Percentiles rank a stretch among this genome's conserved stretches.
These are phyloP conservation scores for Obba rivulosa DNA, from an alignment of 768 basidiomycete species.

Conservation along the genomic window DNA sequence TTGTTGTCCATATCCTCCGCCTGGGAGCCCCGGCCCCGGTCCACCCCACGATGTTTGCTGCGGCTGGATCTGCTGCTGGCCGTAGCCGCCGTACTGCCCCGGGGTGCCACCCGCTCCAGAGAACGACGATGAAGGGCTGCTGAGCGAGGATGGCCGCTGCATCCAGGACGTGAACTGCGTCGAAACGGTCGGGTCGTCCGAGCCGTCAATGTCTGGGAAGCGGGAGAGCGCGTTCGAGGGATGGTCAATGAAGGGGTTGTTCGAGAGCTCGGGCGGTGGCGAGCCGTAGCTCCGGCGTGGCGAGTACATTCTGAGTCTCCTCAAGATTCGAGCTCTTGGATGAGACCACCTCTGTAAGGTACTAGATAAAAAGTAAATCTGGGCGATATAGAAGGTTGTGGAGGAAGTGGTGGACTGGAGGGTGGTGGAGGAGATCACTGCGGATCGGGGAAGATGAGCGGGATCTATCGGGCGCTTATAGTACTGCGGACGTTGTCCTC, in stretches of 20 bases:
- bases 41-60: conserved; percentile 9
- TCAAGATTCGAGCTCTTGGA: not conserved
- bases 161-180: conserved; percentile 39
- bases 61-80: conserved; percentile 7
- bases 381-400: too few relatives aligned
- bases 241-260: conserved; percentile 67
- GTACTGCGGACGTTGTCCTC: not conserved
- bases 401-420: too few relatives aligned
- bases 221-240: conserved; percentile 36
- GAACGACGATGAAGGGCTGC: conserved; percentile 15
- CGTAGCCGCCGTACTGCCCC: conserved; percentile 6
- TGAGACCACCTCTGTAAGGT: too few relatives aligned
- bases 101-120: conserved; percentile 2
- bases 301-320: conserved; percentile 18
- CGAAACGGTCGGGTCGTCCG: conserved; percentile 10
- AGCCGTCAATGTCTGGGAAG: conserved; percentile 56
- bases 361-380: too few relatives aligned
- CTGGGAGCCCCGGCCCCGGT: conserved; percentile 8
- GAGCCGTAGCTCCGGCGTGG: conserved; percentile 16
- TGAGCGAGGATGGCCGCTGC: conserved; percentile 24
- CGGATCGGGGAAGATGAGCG: not conserved
- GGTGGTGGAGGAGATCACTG: too few relatives aligned
- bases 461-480: not conserved
- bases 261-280: conserved; percentile 34
- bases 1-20: conserved; percentile 22